Evolutionary conservation across 202 grass and related monocot species (phyloP).

Genomic region (Elaeis oleifera): DNA sequence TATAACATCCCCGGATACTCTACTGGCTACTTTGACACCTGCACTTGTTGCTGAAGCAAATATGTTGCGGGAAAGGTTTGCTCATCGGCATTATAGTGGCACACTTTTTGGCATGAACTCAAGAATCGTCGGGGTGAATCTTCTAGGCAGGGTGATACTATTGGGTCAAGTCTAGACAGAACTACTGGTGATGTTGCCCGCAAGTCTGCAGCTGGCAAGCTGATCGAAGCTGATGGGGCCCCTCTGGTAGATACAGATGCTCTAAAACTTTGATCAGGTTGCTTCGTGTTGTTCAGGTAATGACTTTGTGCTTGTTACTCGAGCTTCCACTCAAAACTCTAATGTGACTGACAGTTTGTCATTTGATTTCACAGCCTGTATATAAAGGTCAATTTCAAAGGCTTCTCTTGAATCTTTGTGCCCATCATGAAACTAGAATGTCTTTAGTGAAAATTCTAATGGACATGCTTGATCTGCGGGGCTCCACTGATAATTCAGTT

Average conservation of each 20-base stretch:
- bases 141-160: too few species aligned
- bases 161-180: too few species aligned
- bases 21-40: constrained; percentile 87
- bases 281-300: constrained; percentile 94
- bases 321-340: background rate
- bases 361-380: constrained; percentile 50
- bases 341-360: background rate
- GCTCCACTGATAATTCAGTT: constrained; percentile 41
- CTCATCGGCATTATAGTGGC: constrained; percentile 57
- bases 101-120: constrained; percentile 79
- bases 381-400: constrained; percentile 90
- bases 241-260: constrained; percentile 5
- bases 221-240: too few species aligned
- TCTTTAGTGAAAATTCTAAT: constrained; percentile 82
- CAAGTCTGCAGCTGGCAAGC: too few species aligned
- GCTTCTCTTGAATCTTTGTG: constrained; percentile 90
- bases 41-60: constrained; percentile 97
- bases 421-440: constrained; percentile 79
- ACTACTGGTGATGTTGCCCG: too few species aligned
- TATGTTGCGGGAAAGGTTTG: constrained; percentile 95
- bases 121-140: constrained; percentile 23
- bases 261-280: constrained; percentile 81
- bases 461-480: constrained; percentile 90
- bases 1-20: constrained; percentile 91
- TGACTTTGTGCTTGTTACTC: background rate